These are phyloP conservation scores for Exobasidium cylindrosporum DNA, from an alignment of 1,284 basidiomycete species.

Conservation along the genomic window DNA sequence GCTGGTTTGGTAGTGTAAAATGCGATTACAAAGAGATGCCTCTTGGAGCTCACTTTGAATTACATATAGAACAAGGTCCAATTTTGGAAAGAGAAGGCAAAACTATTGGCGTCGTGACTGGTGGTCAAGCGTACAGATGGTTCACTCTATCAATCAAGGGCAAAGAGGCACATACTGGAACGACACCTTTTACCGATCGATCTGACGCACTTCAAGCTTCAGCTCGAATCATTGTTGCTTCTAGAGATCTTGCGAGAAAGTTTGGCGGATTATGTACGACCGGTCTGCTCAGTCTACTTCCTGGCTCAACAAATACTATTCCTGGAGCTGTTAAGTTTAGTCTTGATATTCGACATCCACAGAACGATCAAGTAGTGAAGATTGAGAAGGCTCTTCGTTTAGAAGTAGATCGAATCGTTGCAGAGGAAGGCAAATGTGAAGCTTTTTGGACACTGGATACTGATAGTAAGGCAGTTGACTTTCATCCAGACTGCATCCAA, in stretches of 20 bases:
- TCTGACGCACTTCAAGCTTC: slow-evolving; percentile 35
- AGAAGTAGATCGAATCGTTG: background rate
- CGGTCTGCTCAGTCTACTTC: background rate
- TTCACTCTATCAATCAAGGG: slow-evolving; percentile 35
- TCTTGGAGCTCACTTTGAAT: slow-evolving; percentile 46
- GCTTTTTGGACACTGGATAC: background rate
- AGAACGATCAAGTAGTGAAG: background rate
- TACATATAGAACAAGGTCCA: slow-evolving; percentile 51
- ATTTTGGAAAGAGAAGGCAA: slow-evolving; percentile 31
- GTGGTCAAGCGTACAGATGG: slow-evolving; percentile 42
- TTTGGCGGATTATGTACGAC: background rate
- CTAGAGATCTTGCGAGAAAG: background rate
- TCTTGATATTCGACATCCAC: slow-evolving; percentile 5
- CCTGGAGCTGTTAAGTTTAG: background rate
- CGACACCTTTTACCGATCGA: slow-evolving; percentile 35
- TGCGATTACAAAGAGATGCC: slow-evolving; percentile 12
- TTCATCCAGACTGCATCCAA: background rate
- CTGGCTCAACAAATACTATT: background rate
- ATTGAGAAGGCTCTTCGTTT: background rate
- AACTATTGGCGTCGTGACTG: slow-evolving; percentile 26
- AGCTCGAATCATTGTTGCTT: slow-evolving; percentile 31
- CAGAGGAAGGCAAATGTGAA: background rate
- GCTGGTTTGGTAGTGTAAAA: background rate
- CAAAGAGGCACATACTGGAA: slow-evolving; percentile 39
- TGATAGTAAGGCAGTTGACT: background rate